phyloP scores from a whole-genome alignment of 768 basidiomycete genomes.

The Clavulina sp. region DNA sequence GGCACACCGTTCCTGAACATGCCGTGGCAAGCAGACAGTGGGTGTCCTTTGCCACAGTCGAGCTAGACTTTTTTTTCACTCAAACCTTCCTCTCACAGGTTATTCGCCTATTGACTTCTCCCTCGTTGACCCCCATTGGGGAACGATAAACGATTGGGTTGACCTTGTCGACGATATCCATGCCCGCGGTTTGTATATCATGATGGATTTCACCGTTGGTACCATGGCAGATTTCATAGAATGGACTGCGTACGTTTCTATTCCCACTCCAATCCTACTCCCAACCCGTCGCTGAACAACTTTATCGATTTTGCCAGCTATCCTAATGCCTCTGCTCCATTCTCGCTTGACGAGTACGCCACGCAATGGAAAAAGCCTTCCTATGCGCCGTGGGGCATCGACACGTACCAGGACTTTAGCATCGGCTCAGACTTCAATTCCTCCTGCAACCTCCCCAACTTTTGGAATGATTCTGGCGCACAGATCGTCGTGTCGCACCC shows the following conservation, averaged over 20 bases:
- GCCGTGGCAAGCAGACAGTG: slow-evolving; percentile 95
- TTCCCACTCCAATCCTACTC: neutral
- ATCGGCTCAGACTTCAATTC: slow-evolving; percentile 51
- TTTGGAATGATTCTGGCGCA: slow-evolving; percentile 66
- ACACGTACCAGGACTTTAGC: slow-evolving; percentile 70
- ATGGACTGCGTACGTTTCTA: slow-evolving; percentile 47
- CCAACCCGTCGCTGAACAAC: slow-evolving; percentile 4
- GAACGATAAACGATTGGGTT: slow-evolving; percentile 65
- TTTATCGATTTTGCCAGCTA: slow-evolving; percentile 27
- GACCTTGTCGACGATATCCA: slow-evolving; percentile 61
- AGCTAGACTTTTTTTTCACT: neutral
- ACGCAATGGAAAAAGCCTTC: slow-evolving; percentile 54
- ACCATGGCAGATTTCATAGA: slow-evolving; percentile 82
- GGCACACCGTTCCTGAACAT: slow-evolving; percentile 89
- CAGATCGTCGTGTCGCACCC: slow-evolving; percentile 36
- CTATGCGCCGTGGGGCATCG: slow-evolving; percentile 74
- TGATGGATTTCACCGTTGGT: slow-evolving; percentile 87
- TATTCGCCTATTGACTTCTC: slow-evolving; percentile 88
- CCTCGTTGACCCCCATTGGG: slow-evolving; percentile 86
- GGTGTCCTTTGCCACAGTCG: slow-evolving; percentile 16
- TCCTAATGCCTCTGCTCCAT: slow-evolving; percentile 67
- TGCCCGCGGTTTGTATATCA: slow-evolving; percentile 71
- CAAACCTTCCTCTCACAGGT: slow-evolving; percentile 28
- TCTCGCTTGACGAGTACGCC: slow-evolving; percentile 54
- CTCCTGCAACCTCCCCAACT: slow-evolving; percentile 56